Percentiles rank a stretch among this genome's conserved stretches.
Conservation (phyloP, 495 filamentous ascomycete genomes). For the Friedmanniomyces endolithicus region DNA sequence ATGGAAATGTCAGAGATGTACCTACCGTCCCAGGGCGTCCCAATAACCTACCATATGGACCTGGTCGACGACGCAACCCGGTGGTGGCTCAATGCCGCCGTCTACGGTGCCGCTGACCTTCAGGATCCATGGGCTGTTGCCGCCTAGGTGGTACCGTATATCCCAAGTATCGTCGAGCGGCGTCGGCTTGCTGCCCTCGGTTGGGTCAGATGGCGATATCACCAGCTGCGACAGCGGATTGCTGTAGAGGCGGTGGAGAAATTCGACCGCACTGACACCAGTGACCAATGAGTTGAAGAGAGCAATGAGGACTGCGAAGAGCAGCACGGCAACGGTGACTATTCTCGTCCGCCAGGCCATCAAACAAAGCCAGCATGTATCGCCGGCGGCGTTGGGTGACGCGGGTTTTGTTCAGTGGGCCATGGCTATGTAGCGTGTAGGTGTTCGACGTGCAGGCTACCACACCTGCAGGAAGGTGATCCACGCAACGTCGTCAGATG, state of each 20-base stretch:
- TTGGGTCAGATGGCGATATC: not conserved
- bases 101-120: constrained; percentile 35
- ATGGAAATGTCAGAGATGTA: constrained; percentile 8
- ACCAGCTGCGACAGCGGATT: not conserved
- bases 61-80: constrained; percentile 42
- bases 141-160: constrained; percentile 44
- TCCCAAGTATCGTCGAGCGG: constrained; percentile 33
- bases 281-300: not conserved
- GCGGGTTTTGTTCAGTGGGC: no score
- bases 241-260: not conserved
- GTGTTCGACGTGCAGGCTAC: no score
- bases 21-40: not conserved
- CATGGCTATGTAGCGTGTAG: no score
- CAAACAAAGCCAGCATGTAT: not conserved
- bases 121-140: constrained; percentile 49
- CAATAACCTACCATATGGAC: constrained; percentile 42
- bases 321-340: not conserved
- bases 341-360: not conserved
- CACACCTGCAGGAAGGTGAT: no score
- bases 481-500: no score
- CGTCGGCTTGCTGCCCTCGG: not conserved
- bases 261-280: not conserved
- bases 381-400: no score
- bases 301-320: not conserved
- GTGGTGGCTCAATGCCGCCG: constrained; percentile 34